These are phyloP conservation scores for Ceratocystiopsis brevicomis DNA, from an alignment of 2,329 filamentous ascomycete species.

Conservation along the genomic window DNA sequence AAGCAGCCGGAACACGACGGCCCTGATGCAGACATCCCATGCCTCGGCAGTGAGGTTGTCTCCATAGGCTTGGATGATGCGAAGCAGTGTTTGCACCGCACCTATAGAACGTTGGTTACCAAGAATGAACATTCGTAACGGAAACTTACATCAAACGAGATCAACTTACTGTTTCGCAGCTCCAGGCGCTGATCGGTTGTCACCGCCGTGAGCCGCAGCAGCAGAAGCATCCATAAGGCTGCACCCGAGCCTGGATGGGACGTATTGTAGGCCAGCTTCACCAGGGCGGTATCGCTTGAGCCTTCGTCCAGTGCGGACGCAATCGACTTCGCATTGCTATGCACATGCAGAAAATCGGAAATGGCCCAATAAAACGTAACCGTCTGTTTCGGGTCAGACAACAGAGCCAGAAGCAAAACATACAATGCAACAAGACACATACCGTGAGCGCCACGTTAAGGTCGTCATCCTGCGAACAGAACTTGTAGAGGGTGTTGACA, in stretches of 20 bases:
- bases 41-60: constrained; percentile 58
- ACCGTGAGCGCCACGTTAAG: constrained; percentile 88
- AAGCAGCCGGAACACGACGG: constrained; percentile 62
- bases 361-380: constrained; percentile 94
- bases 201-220: constrained; percentile 51
- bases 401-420: neutral
- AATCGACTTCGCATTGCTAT: constrained; percentile 37
- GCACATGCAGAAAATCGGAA: constrained; percentile 62
- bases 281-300: constrained; percentile 35
- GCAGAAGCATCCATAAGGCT: constrained; percentile 60
- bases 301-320: constrained; percentile 35
- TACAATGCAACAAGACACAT: constrained; percentile 15
- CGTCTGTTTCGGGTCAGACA: constrained; percentile 30
- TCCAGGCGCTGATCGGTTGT: constrained; percentile 56
- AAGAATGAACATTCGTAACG: no score
- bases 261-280: constrained; percentile 37
- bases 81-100: constrained; percentile 73
- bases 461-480: constrained; percentile 77
- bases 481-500: constrained; percentile 74
- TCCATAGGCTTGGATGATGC: constrained; percentile 83
- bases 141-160: neutral
- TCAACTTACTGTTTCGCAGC: constrained; percentile 47
- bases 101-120: constrained; percentile 18
- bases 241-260: constrained; percentile 44
- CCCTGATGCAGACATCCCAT: constrained; percentile 69